These are phyloP conservation scores for Citrus unshiu DNA, from an alignment of 345 rosid species.

Conservation along the genomic window DNA sequence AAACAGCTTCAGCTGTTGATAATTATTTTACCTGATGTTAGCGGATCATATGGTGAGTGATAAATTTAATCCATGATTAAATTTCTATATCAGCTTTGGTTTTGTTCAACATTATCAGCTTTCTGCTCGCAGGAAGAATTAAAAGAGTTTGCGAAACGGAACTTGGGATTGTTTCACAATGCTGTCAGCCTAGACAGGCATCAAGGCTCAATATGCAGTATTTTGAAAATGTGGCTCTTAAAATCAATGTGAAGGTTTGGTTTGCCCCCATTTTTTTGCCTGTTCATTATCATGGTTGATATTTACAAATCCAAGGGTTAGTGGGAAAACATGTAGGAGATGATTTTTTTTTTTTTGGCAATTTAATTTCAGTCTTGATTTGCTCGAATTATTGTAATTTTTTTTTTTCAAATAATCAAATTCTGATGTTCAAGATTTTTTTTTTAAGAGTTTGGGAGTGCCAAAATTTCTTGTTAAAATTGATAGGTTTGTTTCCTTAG, in stretches of 20 bases:
- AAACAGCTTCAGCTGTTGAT: slow-evolving; percentile 52
- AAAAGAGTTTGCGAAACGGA: slow-evolving; percentile 72
- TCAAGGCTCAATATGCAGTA: slow-evolving; percentile 39
- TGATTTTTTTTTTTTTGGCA: not conserved
- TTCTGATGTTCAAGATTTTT: not conserved
- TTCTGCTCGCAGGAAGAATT: slow-evolving; percentile 39
- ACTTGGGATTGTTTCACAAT: slow-evolving; percentile 73
- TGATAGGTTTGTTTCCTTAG: not conserved
- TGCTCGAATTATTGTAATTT: not conserved
- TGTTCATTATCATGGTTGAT: not conserved
- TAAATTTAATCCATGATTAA: not conserved
- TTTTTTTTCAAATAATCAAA: not conserved
- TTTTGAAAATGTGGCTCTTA: slow-evolving; percentile 57
- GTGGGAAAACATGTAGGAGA: not conserved
- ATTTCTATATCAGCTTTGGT: not conserved
- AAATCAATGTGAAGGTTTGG: slow-evolving; percentile 81
- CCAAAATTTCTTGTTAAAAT: not conserved
- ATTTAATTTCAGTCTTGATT: not conserved
- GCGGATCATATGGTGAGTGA: slow-evolving; percentile 58
- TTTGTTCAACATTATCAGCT: not conserved
- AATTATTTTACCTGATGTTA: slow-evolving; percentile 57
- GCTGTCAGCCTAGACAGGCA: slow-evolving; percentile 56
- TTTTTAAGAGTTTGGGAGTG: not conserved
- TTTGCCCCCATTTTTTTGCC: not conserved
- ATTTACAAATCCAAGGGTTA: not conserved